phyloP scores from a whole-genome alignment of 192 early-diverging fungal genomes.

The Pilobolus umbonatus region DNA sequence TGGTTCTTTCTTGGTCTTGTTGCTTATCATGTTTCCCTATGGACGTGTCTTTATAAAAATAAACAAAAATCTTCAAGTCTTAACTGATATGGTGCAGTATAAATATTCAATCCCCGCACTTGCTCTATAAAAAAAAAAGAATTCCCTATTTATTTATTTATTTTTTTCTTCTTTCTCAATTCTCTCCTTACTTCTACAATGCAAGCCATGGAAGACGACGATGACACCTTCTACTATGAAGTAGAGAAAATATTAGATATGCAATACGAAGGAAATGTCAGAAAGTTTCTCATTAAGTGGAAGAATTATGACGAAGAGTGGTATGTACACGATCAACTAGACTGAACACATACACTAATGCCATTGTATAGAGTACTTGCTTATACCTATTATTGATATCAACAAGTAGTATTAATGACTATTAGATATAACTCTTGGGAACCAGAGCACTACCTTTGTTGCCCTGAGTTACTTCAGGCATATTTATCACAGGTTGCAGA shows the following conservation, averaged over 20 bases:
- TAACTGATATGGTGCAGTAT: no score
- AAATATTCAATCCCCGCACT: no score
- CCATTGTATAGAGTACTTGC: neutral
- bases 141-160: neutral
- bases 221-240: constrained; percentile 10
- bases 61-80: no score
- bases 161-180: neutral
- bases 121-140: neutral
- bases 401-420: neutral
- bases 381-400: neutral
- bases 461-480: neutral
- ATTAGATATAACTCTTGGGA: constrained; percentile 9
- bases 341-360: neutral
- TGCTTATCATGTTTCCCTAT: no score
- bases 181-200: neutral
- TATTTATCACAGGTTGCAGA: neutral
- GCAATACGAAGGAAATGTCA: neutral
- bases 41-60: no score
- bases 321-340: constrained; percentile 3
- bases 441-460: constrained; percentile 6
- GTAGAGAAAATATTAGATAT: constrained; percentile 4
- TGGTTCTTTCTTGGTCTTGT: no score
- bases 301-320: constrained; percentile 5
- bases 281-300: constrained; percentile 8
- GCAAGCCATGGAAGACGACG: constrained; percentile 1